Percentiles rank a stretch among this genome's conserved stretches.
phyloP scores from a whole-genome alignment of 1,139 yeast genomes.

The Citeromyces hawaiiensis region DNA sequence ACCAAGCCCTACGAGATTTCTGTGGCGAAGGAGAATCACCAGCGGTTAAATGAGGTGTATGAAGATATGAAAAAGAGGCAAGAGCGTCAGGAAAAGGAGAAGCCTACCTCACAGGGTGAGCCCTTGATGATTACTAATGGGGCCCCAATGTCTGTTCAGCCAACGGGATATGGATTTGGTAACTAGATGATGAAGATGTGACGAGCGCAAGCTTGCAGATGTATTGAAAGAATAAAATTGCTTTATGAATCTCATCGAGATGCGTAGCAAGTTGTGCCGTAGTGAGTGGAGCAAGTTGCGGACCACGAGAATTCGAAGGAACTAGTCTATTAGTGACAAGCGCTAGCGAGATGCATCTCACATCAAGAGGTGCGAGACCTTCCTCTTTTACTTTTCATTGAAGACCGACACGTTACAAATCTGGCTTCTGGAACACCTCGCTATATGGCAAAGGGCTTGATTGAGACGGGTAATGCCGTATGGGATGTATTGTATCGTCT shows the following conservation, averaged over 20 bases:
- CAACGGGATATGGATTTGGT: slow-evolving; percentile 60
- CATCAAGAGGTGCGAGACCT: no score
- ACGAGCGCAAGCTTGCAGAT: no score
- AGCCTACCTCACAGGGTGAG: slow-evolving; percentile 21
- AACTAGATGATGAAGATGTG: slow-evolving; percentile 17
- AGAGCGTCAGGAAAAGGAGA: slow-evolving; percentile 41
- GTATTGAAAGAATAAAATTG: no score
- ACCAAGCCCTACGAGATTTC: slow-evolving; percentile 90
- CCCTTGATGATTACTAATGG: slow-evolving; percentile 56
- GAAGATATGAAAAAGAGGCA: slow-evolving; percentile 61
- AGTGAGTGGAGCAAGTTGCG: no score
- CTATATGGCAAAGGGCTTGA: not conserved
- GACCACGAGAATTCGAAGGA: no score
- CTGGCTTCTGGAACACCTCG: not conserved
- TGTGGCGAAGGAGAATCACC: slow-evolving; percentile 64
- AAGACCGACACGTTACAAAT: not conserved
- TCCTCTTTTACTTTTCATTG: not conserved
- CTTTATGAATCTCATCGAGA: no score
- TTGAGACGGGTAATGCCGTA: not conserved
- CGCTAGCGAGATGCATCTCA: no score
- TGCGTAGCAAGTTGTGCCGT: no score
- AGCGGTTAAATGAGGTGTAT: slow-evolving; percentile 49
- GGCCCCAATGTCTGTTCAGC: slow-evolving; percentile 35
- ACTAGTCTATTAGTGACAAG: no score
- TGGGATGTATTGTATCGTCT: not conserved